Evolutionary conservation across 306 rosid genomes (phyloP), one percentile per base, ranked within the genome.

Genomic region (Sophora flavescens): DNA sequence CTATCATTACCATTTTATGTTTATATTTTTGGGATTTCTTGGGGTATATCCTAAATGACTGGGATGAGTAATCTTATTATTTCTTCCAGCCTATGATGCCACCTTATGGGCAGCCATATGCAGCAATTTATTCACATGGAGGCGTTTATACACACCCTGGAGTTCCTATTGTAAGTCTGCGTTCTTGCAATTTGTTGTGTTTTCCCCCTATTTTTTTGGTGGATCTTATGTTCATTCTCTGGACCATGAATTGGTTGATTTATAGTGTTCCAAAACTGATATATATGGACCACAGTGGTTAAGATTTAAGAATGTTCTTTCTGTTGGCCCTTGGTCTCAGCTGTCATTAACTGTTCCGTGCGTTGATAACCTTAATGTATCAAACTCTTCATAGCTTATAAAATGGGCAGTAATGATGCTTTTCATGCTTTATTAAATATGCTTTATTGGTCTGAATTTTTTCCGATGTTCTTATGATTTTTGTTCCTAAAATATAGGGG

Each of bases 71-170:
- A 63, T 28, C 72, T 71, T 68, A 0, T 68, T 75, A 3, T 78
- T 85, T 77, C 73, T 82, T 86, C 70, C 96, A 95, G 98, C 84
- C 83, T 32, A 90, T 95, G 97, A 88, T 92, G 88, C 87, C 97
- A 74, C 93, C 97, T 45, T 94, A 92, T 81, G 98, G 93, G 63
- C 78, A 88, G 1, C 98, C 95, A 42, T 95, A 89, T 82, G 96
- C 97, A 15, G 91, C 98, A 82, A 78, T 95, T 52, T 95, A 95
- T 78, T 70, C 98, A 2, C 96, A 84, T 70, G 98, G 98, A 53
- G 83, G 96, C 18, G 91, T 90, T 70, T 93, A 90, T 81, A 58
- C 93, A 16, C 98, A 90, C 84, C 91, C 96, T 58, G 86, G 85
- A 15, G 89, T 89, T 80, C 86, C 97, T 74, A 61, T 92, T 63